Conservation (phyloP, 805 yeast genomes). For the Candida anglica region DNA sequence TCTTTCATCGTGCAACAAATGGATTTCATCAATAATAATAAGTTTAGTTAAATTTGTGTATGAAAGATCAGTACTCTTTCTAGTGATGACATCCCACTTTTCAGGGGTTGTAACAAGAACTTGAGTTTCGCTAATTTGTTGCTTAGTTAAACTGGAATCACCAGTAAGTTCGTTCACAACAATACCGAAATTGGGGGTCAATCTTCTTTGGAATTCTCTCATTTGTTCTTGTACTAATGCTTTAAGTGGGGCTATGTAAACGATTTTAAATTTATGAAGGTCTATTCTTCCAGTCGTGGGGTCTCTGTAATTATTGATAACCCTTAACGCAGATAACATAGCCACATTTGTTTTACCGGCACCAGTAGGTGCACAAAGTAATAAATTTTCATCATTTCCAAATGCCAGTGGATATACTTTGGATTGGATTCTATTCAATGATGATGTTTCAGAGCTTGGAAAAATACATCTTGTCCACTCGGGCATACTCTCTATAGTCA, state of each 20-base stretch:
- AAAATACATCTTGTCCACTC: slow-evolving; percentile 80
- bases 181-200: slow-evolving; percentile 56
- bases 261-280: slow-evolving; percentile 62
- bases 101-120: slow-evolving; percentile 92
- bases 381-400: slow-evolving; percentile 60
- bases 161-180: slow-evolving; percentile 87
- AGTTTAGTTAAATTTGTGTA: slow-evolving; percentile 63
- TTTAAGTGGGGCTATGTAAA: slow-evolving; percentile 88
- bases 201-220: slow-evolving; percentile 72
- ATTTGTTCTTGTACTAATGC: slow-evolving; percentile 96
- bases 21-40: slow-evolving; percentile 87
- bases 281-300: slow-evolving; percentile 45
- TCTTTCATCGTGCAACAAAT: slow-evolving; percentile 86
- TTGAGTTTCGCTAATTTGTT: slow-evolving; percentile 75
- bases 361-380: slow-evolving; percentile 97
- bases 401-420: slow-evolving; percentile 79
- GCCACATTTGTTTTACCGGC: slow-evolving; percentile 99
- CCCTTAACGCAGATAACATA: slow-evolving; percentile 68
- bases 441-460: slow-evolving; percentile 57
- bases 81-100: slow-evolving; percentile 93
- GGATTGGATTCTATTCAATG: slow-evolving; percentile 81
- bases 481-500: slow-evolving; percentile 64
- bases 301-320: slow-evolving; percentile 51
- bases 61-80: slow-evolving; percentile 69
- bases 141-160: slow-evolving; percentile 72